phyloP scores from a whole-genome alignment of 140 eudicot species.

The Bidens hawaiensis region DNA sequence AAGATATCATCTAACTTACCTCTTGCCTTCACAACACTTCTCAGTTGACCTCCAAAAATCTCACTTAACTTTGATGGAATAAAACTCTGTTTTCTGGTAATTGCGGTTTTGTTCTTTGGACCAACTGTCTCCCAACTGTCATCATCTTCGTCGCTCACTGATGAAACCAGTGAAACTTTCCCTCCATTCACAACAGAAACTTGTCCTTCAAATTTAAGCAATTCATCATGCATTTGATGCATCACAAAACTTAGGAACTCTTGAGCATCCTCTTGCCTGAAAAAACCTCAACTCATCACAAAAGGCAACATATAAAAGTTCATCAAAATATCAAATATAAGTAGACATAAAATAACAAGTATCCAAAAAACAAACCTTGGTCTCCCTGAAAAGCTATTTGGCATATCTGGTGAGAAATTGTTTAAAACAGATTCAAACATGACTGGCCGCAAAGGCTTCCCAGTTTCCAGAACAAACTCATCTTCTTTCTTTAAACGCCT shows the following conservation, averaged over 20 bases:
- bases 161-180: conserved; percentile 46
- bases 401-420: no score
- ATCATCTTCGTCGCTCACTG: conserved; percentile 51
- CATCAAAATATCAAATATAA: background rate
- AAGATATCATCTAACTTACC: conserved; percentile 28
- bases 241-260: conserved; percentile 74
- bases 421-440: conserved; percentile 79
- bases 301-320: conserved; percentile 1
- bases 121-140: conserved; percentile 82
- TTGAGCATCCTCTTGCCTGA: conserved; percentile 90
- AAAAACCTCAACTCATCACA: conserved; percentile 9
- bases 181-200: conserved; percentile 32
- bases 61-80: conserved; percentile 63
- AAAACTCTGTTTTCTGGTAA: conserved; percentile 72
- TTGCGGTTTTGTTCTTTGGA: conserved; percentile 58
- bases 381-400: no score
- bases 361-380: conserved; percentile 41
- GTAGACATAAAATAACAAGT: background rate
- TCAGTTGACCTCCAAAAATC: conserved; percentile 68
- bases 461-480: conserved; percentile 36
- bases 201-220: conserved; percentile 64
- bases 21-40: conserved; percentile 78
- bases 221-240: conserved; percentile 86
- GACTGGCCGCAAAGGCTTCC: conserved; percentile 52
- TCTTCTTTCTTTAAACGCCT: conserved; percentile 37